phyloP scores from a whole-genome alignment of 257 asterid genomes.

The Leptodermis oblonga region DNA sequence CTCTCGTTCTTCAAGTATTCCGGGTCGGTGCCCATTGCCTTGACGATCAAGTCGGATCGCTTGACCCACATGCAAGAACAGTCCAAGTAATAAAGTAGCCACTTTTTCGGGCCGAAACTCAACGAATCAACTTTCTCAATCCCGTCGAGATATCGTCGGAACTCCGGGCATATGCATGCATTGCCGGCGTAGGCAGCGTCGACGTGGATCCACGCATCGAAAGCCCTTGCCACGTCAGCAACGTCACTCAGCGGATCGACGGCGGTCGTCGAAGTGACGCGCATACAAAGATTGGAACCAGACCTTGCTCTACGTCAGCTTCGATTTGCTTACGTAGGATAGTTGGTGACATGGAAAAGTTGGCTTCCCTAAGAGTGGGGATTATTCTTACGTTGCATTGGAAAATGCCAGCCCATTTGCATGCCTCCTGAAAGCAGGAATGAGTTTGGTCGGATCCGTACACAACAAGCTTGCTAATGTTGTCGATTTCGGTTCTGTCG shows the following conservation, averaged over 20 bases:
- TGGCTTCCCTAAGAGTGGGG: conserved; percentile 26
- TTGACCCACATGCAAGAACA: conserved; percentile 78
- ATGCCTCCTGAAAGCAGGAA: conserved; percentile 54
- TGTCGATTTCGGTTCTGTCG: conserved; percentile 48
- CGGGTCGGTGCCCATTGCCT: conserved; percentile 53
- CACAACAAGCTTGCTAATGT: conserved; percentile 44
- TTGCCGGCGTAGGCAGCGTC: conserved; percentile 73
- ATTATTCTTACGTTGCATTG: conserved; percentile 47
- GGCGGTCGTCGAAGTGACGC: conserved; percentile 65
- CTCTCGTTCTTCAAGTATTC: conserved; percentile 56
- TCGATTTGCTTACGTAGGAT: conserved; percentile 32
- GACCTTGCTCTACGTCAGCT: conserved; percentile 40
- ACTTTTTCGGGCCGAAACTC: too few relatives aligned
- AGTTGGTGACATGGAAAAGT: conserved; percentile 34
- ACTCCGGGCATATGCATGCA: conserved; percentile 61
- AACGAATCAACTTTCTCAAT: conserved; percentile 57
- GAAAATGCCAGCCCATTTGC: conserved; percentile 60
- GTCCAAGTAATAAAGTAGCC: conserved; percentile 50
- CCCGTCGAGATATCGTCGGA: conserved; percentile 55
- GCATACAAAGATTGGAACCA: conserved; percentile 55
- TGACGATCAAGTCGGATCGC: conserved; percentile 36
- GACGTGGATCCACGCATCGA: conserved; percentile 58
- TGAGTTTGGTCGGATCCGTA: conserved; percentile 85
- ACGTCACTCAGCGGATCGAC: conserved; percentile 47
- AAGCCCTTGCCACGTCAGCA: conserved; percentile 45